Evolutionary conservation across 2,329 filamentous ascomycete species (phyloP).

Genomic region (Colletotrichum eleusines): DNA sequence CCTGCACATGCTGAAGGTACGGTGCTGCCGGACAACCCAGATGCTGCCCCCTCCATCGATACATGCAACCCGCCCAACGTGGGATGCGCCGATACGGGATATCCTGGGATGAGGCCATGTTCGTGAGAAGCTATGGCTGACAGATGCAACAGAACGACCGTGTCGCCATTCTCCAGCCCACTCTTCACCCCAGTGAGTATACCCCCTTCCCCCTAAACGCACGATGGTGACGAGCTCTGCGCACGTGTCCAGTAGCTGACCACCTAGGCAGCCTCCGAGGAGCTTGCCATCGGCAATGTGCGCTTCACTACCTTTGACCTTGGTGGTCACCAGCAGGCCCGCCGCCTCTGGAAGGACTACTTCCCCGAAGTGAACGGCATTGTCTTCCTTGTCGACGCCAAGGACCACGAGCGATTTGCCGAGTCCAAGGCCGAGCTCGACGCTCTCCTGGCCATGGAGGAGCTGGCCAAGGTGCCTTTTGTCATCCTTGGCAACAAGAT

Average conservation of each 20-base stretch:
- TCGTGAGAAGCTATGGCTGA: conserved; percentile 39
- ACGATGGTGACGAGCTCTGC: conserved; percentile 14
- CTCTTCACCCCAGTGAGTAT: conserved; percentile 86
- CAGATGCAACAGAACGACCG: conserved; percentile 78
- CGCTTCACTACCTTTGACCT: conserved; percentile 96
- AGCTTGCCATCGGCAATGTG: conserved; percentile 92
- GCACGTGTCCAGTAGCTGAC: conserved; percentile 46
- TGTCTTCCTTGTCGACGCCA: conserved; percentile 97
- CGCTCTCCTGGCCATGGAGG: conserved; percentile 95
- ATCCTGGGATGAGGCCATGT: conserved; percentile 42
- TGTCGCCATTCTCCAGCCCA: conserved; percentile 90
- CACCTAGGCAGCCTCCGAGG: conserved; percentile 77
- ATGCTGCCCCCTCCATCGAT: neutral
- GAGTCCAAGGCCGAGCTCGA: conserved; percentile 98
- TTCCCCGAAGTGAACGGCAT: conserved; percentile 97
- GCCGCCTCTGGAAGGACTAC: conserved; percentile 96
- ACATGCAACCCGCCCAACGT: neutral
- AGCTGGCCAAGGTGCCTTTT: conserved; percentile 94
- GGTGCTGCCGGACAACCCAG: conserved; percentile 46
- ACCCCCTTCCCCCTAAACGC: conserved; percentile 15
- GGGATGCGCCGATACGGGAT: conserved; percentile 16
- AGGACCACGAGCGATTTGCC: conserved; percentile 92
- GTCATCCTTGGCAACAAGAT: conserved; percentile 99
- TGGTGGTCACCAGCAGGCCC: conserved; percentile 93
- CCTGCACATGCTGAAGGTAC: conserved; percentile 94